A percentile compares a stretch with the other conserved stretches of the same genome.
phyloP scores from a whole-genome alignment of 257 asterid species.

The Sherardia arvensis region DNA sequence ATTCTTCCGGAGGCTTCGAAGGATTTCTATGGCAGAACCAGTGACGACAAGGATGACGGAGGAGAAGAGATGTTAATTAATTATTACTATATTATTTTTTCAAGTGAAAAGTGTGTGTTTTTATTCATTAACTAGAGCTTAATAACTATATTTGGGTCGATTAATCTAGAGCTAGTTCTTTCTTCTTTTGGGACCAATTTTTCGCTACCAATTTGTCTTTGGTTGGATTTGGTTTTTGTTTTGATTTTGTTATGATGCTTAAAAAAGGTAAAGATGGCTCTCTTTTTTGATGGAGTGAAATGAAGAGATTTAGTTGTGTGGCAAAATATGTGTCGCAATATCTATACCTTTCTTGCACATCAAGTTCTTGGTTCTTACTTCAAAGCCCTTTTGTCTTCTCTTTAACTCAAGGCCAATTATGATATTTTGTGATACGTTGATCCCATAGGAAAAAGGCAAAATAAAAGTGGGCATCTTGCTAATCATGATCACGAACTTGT shows the following conservation, averaged over 20 bases:
- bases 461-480: conserved; percentile 1
- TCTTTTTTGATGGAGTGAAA: conserved; percentile 8
- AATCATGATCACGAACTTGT: background rate
- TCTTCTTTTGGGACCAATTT: conserved; percentile 10
- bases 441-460: background rate
- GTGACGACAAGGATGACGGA: background rate
- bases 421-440: conserved; percentile 1
- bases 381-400: conserved; percentile 4
- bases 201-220: background rate
- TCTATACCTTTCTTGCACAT: conserved; percentile 28
- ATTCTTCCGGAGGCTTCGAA: conserved; percentile 30
- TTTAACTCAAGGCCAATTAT: conserved; percentile 1
- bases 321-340: background rate
- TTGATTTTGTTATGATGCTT: background rate
- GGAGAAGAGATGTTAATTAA: background rate
- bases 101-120: conserved; percentile 6
- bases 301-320: background rate
- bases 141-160: background rate
- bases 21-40: conserved; percentile 36
- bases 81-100: background rate
- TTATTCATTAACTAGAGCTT: background rate
- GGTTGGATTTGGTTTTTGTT: background rate
- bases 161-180: background rate
- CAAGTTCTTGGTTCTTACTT: conserved; percentile 23
- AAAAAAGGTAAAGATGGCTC: background rate